Evolutionary conservation across 1,284 basidiomycete genomes (phyloP).

Genomic region (Mrakiaceae sp.): DNA sequence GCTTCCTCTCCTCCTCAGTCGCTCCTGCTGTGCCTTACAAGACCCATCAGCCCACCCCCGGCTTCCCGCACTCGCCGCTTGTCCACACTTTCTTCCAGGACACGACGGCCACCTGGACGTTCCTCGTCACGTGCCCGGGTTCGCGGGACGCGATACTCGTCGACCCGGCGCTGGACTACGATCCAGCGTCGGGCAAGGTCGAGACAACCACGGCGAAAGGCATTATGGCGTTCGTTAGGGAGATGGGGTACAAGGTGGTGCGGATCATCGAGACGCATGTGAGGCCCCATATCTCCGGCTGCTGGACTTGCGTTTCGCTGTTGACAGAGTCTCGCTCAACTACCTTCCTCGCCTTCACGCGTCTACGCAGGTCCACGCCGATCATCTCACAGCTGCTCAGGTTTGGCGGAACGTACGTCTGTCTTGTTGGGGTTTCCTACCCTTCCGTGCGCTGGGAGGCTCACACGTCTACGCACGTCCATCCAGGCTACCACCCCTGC

Average conservation of each 20-base stretch:
- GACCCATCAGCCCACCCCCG: background rate
- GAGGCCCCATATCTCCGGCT: too few relatives aligned
- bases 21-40: background rate
- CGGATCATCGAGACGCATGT: conserved; percentile 24
- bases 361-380: conserved; percentile 18
- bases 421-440: background rate
- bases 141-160: conserved; percentile 22
- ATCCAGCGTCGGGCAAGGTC: conserved; percentile 20
- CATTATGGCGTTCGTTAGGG: conserved; percentile 20
- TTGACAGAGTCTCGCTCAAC: background rate
- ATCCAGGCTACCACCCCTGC: conserved; percentile 22
- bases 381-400: conserved; percentile 16
- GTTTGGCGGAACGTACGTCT: conserved; percentile 9
- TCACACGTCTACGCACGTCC: conserved; percentile 16
- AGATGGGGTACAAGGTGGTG: conserved; percentile 17
- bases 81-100: conserved; percentile 27
- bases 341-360: conserved; percentile 13
- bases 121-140: conserved; percentile 22
- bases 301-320: too few relatives aligned
- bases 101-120: conserved; percentile 24
- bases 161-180: conserved; percentile 28
- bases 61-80: conserved; percentile 11
- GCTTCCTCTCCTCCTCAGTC: background rate
- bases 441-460: background rate
- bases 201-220: conserved; percentile 20